Evolutionary conservation across 257 asterid species (phyloP).

Genomic region (Ocimum tenuiflorum): DNA sequence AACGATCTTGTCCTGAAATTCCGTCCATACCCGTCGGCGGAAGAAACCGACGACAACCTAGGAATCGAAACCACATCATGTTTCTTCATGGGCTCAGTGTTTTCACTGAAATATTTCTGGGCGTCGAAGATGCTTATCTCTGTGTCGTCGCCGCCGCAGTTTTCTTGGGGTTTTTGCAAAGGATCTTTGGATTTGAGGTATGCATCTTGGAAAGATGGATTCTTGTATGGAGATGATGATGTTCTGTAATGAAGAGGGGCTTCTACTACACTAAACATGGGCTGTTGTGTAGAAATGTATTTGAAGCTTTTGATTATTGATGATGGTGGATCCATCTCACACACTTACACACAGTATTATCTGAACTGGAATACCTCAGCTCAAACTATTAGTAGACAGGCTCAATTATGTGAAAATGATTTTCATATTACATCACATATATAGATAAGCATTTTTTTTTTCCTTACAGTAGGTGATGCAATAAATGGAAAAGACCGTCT

Average conservation of each 20-base stretch:
- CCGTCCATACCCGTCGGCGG: conserved; percentile 43
- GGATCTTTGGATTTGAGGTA: conserved; percentile 34
- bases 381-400: conserved; percentile 17
- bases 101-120: conserved; percentile 66
- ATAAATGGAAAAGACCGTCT: neutral
- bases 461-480: neutral
- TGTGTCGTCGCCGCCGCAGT: conserved; percentile 29
- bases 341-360: conserved; percentile 1
- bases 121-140: conserved; percentile 87
- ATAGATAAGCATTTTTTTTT: neutral
- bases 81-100: conserved; percentile 20
- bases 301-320: conserved; percentile 31
- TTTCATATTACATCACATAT: too few relatives aligned
- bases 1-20: conserved; percentile 47
- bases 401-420: conserved; percentile 5
- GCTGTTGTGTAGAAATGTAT: conserved; percentile 42
- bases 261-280: conserved; percentile 39
- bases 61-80: conserved; percentile 21
- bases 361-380: conserved; percentile 12
- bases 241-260: conserved; percentile 35
- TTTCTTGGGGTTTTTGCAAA: conserved; percentile 5
- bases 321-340: conserved; percentile 46
- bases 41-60: conserved; percentile 44
- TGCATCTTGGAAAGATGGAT: conserved; percentile 24
- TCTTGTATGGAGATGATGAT: conserved; percentile 24